Conservation (phyloP, 78 protist genomes). For the Cavenderia fasciculata region DNA sequence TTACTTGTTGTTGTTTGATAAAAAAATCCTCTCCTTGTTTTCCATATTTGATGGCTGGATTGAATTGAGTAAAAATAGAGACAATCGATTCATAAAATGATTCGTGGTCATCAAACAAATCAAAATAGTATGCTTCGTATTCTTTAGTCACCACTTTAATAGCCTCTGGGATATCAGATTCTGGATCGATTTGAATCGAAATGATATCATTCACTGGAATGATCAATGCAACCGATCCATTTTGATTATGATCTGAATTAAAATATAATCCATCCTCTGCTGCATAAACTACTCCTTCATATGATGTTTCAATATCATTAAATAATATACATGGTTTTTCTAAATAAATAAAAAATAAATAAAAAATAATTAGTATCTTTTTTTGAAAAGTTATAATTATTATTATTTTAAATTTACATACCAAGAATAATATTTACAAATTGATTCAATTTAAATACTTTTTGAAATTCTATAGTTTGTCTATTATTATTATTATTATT, state of each 20-base stretch:
- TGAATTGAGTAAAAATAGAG: neutral
- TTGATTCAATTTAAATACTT: constrained; percentile 40
- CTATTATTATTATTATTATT: neutral
- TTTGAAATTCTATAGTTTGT: constrained; percentile 30
- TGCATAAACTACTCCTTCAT: constrained; percentile 41
- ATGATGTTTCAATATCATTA: constrained; percentile 35
- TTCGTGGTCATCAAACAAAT: constrained; percentile 22
- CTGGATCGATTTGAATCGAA: constrained; percentile 19
- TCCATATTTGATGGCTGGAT: constrained; percentile 2
- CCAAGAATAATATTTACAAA: constrained; percentile 1
- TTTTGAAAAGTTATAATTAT: too few species aligned
- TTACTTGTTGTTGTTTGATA: too few species aligned
- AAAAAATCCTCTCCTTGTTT: neutral
- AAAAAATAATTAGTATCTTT: neutral
- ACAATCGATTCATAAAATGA: neutral
- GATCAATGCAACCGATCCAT: neutral
- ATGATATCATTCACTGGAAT: constrained; percentile 14
- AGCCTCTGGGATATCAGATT: constrained; percentile 21
- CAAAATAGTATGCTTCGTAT: constrained; percentile 22
- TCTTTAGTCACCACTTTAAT: constrained; percentile 21
- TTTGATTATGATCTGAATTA: neutral
- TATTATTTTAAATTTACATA: neutral
- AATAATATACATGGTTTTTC: constrained; percentile 17
- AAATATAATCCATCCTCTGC: constrained; percentile 23
- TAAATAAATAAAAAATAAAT: neutral